phyloP scores from a whole-genome alignment of 2,329 filamentous ascomycete genomes.

The Xylaria sp. region DNA sequence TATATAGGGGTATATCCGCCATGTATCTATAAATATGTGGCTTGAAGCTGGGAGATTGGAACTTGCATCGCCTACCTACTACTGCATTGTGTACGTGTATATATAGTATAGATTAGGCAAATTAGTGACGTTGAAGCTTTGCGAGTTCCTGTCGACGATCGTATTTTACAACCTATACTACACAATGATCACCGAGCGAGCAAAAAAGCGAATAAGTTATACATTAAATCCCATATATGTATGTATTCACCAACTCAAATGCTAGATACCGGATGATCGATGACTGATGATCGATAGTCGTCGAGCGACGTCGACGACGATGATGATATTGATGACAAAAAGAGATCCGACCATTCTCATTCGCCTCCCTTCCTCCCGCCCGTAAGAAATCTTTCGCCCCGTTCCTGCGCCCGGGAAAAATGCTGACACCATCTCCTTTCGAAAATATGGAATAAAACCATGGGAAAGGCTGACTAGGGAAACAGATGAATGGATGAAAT shows the following conservation, averaged over 20 bases:
- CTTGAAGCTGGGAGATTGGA: too few relatives aligned
- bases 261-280: constrained; percentile 16
- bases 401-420: constrained; percentile 13
- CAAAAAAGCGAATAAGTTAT: too few relatives aligned
- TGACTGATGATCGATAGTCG: constrained; percentile 10
- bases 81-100: neutral
- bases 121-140: too few relatives aligned
- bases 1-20: neutral
- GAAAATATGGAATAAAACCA: neutral
- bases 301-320: constrained; percentile 6
- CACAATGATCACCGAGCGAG: too few relatives aligned
- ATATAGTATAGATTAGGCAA: too few relatives aligned
- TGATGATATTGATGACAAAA: constrained; percentile 6
- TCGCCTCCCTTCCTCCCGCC: neutral
- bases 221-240: too few relatives aligned
- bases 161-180: too few relatives aligned
- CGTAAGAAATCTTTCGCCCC: neutral
- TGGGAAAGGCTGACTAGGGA: neutral
- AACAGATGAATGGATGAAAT: neutral
- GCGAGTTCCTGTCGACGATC: too few relatives aligned
- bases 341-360: constrained; percentile 7
- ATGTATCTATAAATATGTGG: neutral
- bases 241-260: too few relatives aligned
- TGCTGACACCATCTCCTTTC: neutral
- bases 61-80: neutral